Conservation (phyloP, 306 rosid species). For the Delonix regia region DNA sequence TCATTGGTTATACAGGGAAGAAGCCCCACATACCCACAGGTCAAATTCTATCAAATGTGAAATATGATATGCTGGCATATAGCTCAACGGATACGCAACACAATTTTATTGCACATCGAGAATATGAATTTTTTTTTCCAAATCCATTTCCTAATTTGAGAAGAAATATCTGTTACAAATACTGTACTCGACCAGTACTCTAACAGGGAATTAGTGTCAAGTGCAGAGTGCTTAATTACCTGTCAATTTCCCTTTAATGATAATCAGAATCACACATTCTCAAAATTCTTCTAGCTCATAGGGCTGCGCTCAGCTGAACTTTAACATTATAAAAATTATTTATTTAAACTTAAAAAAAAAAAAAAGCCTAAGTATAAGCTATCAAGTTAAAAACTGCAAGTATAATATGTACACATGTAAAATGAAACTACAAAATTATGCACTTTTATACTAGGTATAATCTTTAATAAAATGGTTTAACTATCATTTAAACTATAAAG, state of each 20-base stretch:
- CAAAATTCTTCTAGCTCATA: too few relatives aligned
- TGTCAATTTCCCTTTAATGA: background rate
- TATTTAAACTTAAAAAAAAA: too few relatives aligned
- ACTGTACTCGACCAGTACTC: background rate
- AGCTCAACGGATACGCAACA: background rate
- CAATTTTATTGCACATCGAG: background rate
- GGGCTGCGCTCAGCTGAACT: too few relatives aligned
- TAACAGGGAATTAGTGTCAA: background rate
- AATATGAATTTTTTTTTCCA: constrained; percentile 15
- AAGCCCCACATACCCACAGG: background rate
- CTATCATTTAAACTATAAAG: too few relatives aligned
- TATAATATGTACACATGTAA: too few relatives aligned
- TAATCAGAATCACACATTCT: constrained; percentile 4
- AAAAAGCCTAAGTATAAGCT: too few relatives aligned
- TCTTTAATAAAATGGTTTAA: too few relatives aligned
- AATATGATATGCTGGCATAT: background rate
- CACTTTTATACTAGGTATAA: too few relatives aligned
- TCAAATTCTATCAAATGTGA: background rate
- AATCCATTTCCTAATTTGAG: background rate
- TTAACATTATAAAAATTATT: too few relatives aligned
- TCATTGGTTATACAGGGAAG: background rate
- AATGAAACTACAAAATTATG: too few relatives aligned
- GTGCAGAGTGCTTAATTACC: background rate
- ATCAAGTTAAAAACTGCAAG: too few relatives aligned
- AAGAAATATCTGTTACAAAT: background rate